Evolutionary conservation across 2,329 filamentous ascomycete genomes (phyloP), one percentile per base, ranked within the genome.

Genomic region (Arachnomyces sp.): DNA sequence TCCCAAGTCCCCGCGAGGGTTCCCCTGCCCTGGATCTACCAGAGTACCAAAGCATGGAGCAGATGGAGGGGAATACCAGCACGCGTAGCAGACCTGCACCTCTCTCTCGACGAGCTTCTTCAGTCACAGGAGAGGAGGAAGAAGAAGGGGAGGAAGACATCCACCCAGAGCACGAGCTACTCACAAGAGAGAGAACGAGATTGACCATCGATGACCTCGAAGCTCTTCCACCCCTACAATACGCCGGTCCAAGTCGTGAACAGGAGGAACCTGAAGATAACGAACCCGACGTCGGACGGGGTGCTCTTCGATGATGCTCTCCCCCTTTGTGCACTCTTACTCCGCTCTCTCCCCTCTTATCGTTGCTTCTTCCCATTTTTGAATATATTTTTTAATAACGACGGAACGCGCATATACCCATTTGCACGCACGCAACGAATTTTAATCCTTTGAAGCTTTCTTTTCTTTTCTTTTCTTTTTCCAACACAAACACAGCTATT

Each of bases 11-110:
- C 42, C 44, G 44, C 14, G 46, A 71, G 49, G 62, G 63, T 45
- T 51, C 60, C 9, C 64, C 67, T 9, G 59, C 60, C 2, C 50
- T 67, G 2, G 47, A 57, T 2, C 49, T 62, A 1, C 62, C 60
- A 0, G 65, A 73, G 13, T 60, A 71, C 40, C 61, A 65, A 28
- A 67, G 72, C 33, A 52, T 74, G 28, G 70, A 72, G 42, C 58
- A 57, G 11, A 57, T 72, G 53, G 60, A 64, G 2, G 60, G 51
- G 30, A 14, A 7, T 12, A 13, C 15, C 42, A 61, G 34, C 54
- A 63, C 38, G 56, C 54, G 37, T 52, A 53, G 40, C 58, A 57
- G 12, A 55, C 54, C 14, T 49, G 50, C 40, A 60, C 57, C 12
- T 56, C 55, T 28, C 31, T 16, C n/a, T 4, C 31, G 15, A 32